Percentiles rank a stretch among this genome's conserved stretches.
Conservation (phyloP, 495 filamentous ascomycete species). For the Massariosphaeria phaeospora region DNA sequence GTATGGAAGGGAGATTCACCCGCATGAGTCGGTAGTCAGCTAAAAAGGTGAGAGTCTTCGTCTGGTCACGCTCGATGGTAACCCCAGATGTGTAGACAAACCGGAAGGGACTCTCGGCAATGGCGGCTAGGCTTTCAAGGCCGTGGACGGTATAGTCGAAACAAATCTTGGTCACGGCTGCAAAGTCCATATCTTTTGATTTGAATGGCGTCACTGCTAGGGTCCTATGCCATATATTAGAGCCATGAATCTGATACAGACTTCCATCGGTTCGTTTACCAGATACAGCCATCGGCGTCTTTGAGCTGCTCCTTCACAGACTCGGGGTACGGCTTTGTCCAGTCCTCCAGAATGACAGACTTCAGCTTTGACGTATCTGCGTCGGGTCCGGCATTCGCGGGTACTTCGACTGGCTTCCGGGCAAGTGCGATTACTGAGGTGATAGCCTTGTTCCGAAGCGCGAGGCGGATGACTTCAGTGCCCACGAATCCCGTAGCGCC, state of each 20-base stretch:
- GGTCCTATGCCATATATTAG: conserved; percentile 37
- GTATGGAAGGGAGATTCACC: neutral
- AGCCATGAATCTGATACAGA: neutral
- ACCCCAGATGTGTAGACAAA: conserved; percentile 50
- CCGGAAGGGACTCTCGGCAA: conserved; percentile 36
- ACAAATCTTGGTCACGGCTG: conserved; percentile 45
- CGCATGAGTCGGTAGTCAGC: conserved; percentile 9
- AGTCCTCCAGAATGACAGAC: conserved; percentile 42
- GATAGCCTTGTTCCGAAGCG: conserved; percentile 35
- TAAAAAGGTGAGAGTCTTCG: neutral
- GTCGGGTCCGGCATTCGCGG: conserved; percentile 19
- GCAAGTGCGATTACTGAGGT: conserved; percentile 35
- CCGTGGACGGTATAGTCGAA: conserved; percentile 44
- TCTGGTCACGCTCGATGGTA: conserved; percentile 39
- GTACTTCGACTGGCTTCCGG: conserved; percentile 30
- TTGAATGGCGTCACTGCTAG: conserved; percentile 46
- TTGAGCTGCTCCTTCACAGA: conserved; percentile 41
- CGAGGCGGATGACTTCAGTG: conserved; percentile 43
- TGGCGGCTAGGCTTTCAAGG: conserved; percentile 40
- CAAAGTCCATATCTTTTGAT: conserved; percentile 36
- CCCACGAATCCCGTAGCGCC: conserved; percentile 50
- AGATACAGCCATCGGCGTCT: conserved; percentile 52
- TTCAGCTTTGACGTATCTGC: conserved; percentile 42
- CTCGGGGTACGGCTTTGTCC: conserved; percentile 42
- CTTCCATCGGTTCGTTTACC: conserved; percentile 36